Percentiles rank a stretch among this genome's conserved stretches.
These are phyloP conservation scores for Helotiales sp. DNA, from an alignment of 2,329 filamentous ascomycete species.

Conservation along the genomic window DNA sequence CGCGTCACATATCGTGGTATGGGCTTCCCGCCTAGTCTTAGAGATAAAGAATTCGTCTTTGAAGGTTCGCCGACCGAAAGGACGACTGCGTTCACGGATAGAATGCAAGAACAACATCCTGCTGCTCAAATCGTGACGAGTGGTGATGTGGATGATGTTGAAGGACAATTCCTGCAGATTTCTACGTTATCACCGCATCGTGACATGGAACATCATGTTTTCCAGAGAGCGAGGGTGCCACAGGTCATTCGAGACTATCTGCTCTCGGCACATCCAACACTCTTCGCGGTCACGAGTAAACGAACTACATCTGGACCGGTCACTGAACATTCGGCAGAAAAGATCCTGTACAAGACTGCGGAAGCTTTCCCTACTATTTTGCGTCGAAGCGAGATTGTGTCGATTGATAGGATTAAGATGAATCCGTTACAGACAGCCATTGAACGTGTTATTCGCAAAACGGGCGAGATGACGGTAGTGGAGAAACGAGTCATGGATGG, in stretches of 20 bases:
- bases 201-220: constrained; percentile 79
- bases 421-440: constrained; percentile 82
- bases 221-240: constrained; percentile 82
- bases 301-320: constrained; percentile 69
- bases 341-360: constrained; percentile 78
- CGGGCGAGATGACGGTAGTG: constrained; percentile 74
- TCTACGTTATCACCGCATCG: constrained; percentile 80
- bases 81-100: constrained; percentile 80
- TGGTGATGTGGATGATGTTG: constrained; percentile 73
- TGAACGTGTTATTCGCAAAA: constrained; percentile 88
- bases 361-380: constrained; percentile 91
- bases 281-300: constrained; percentile 75
- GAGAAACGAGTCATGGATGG: constrained; percentile 74
- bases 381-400: constrained; percentile 80
- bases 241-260: constrained; percentile 85
- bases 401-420: constrained; percentile 60
- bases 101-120: constrained; percentile 89
- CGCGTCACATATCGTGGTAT: constrained; percentile 86
- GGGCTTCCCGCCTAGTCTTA: constrained; percentile 76
- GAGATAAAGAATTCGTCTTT: constrained; percentile 92
- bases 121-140: constrained; percentile 76
- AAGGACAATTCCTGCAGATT: constrained; percentile 88
- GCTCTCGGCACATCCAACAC: constrained; percentile 72
- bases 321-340: constrained; percentile 76
- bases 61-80: constrained; percentile 78